Conservation (phyloP, 768 basidiomycete species). For the Lepiota venenata region DNA sequence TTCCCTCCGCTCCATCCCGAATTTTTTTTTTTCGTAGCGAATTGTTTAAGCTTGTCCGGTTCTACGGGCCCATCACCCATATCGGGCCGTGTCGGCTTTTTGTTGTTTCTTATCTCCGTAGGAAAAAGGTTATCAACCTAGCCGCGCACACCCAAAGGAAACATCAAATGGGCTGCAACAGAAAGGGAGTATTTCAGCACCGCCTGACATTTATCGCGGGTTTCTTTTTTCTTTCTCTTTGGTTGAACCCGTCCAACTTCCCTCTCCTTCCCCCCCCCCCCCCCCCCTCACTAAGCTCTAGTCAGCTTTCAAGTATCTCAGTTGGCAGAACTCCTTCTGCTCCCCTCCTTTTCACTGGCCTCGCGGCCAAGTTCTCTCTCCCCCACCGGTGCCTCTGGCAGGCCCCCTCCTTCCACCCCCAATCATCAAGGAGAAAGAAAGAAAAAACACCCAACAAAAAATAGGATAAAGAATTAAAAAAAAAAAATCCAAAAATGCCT, state of each 20-base stretch:
- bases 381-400: background rate
- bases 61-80: too few species aligned
- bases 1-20: too few species aligned
- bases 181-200: background rate
- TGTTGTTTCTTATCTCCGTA: too few species aligned
- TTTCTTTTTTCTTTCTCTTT: background rate
- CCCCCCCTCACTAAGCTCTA: background rate
- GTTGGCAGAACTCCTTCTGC: background rate
- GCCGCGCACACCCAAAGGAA: too few species aligned
- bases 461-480: background rate
- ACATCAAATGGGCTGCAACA: too few species aligned
- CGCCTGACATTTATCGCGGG: background rate
- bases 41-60: too few species aligned
- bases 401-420: background rate
- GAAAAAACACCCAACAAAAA: background rate
- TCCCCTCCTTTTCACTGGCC: background rate
- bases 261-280: background rate
- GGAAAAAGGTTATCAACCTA: too few species aligned
- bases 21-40: too few species aligned
- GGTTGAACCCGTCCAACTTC: too few species aligned
- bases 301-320: background rate
- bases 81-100: too few species aligned
- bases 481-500: slow-evolving; percentile 4
- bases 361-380: background rate
- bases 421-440: background rate